phyloP scores from a whole-genome alignment of 2,329 filamentous ascomycete species.

The Huntiella abstrusa region DNA sequence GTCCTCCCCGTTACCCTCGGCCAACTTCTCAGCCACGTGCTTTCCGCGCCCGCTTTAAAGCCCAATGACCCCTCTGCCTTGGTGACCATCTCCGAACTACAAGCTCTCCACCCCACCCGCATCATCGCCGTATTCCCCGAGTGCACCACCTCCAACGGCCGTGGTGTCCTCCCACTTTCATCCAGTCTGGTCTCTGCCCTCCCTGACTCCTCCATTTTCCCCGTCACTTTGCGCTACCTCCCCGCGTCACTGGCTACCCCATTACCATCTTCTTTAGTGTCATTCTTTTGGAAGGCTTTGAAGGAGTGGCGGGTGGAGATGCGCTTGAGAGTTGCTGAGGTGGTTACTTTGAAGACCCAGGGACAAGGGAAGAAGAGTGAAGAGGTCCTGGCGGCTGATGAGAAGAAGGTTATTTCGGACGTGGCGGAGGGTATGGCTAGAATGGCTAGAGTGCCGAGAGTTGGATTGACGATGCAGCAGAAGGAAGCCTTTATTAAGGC shows the following conservation, averaged over 20 bases:
- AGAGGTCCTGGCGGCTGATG: constrained; percentile 27
- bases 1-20: constrained; percentile 64
- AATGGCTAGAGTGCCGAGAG: constrained; percentile 70
- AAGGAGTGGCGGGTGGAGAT: constrained; percentile 76
- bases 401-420: constrained; percentile 54
- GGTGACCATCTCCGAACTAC: constrained; percentile 42
- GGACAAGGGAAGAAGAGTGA: constrained; percentile 16
- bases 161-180: constrained; percentile 69
- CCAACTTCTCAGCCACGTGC: constrained; percentile 53
- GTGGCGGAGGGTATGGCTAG: constrained; percentile 76
- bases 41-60: constrained; percentile 36
- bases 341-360: constrained; percentile 35
- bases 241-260: constrained; percentile 57
- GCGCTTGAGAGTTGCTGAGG: constrained; percentile 73
- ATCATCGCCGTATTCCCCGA: constrained; percentile 82
- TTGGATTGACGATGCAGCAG: constrained; percentile 65
- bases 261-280: constrained; percentile 21
- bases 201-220: constrained; percentile 59
- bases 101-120: constrained; percentile 50
- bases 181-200: constrained; percentile 54
- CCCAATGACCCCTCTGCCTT: constrained; percentile 30
- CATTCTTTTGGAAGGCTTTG: constrained; percentile 78
- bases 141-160: constrained; percentile 83
- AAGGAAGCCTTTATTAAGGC: constrained; percentile 67
- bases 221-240: constrained; percentile 75